Evolutionary conservation across 2,329 filamentous ascomycete species (phyloP).

Genomic region (Pochonia chlamydosporia): DNA sequence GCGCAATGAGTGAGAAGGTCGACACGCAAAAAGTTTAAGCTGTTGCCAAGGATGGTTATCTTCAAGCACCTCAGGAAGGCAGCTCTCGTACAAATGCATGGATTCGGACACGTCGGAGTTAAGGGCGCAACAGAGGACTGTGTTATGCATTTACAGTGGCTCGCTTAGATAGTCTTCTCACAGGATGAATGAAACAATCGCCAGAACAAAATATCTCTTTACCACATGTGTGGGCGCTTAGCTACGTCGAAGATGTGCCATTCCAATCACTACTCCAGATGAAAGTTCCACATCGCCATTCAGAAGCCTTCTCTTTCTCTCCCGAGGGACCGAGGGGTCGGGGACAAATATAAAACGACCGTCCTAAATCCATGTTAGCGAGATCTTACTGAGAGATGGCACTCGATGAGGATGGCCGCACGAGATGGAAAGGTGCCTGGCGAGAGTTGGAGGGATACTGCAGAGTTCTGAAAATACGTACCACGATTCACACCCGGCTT

Average conservation of each 20-base stretch:
- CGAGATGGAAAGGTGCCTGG: too few species aligned
- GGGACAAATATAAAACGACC: slow-evolving; percentile 58
- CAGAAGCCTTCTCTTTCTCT: slow-evolving; percentile 73
- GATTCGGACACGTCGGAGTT: too few species aligned
- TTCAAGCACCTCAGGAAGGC: too few species aligned
- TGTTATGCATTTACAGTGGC: too few species aligned
- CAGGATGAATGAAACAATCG: too few species aligned
- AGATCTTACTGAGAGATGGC: too few species aligned
- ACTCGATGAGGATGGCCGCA: not conserved
- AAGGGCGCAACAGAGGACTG: too few species aligned
- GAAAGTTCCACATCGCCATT: slow-evolving; percentile 87
- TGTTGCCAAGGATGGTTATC: too few species aligned
- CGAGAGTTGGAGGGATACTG: not conserved
- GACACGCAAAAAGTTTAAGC: too few species aligned
- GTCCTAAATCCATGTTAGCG: slow-evolving; percentile 32
- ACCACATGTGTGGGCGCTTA: not conserved
- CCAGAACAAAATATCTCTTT: not conserved
- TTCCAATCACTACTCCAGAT: slow-evolving; percentile 62
- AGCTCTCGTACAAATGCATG: too few species aligned
- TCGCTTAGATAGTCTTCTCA: too few species aligned
- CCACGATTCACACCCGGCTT: slow-evolving; percentile 81
- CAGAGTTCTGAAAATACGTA: slow-evolving; percentile 31
- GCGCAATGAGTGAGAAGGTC: too few species aligned
- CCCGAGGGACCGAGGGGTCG: slow-evolving; percentile 80
- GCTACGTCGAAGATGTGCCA: slow-evolving; percentile 10